Evolutionary conservation across 352 stramenopile species (phyloP), one percentile per base, ranked within the genome.

Genomic region (Phytophthora vignae): DNA sequence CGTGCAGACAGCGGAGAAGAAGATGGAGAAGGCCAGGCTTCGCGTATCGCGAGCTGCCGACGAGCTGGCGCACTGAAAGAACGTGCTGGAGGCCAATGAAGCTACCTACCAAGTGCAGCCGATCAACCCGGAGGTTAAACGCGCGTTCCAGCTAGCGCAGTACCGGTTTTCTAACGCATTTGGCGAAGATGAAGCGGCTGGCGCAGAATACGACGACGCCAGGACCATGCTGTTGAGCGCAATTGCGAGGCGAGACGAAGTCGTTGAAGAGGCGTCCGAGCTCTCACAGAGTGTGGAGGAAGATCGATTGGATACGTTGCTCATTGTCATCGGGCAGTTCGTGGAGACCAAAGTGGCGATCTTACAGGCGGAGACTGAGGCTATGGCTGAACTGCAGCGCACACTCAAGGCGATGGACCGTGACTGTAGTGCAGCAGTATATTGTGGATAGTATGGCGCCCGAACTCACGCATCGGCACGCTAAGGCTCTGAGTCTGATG

Each of bases 281-380:
- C 57, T 92, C 14, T 93, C 86, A 19, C 89, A 96, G 61, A 91
- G 78, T 60, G 79, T 93, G 42, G 89, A 96, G 55, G 89, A 96
- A 77, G 89, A 96, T 67, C 84, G 89, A 29, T 63, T 96, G 49
- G 89, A 96, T 63, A 95, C 87, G 38, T 85, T 95, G 69, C 69
- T 94, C 19, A 92, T 96, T 69, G 87, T 96, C 5, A 87, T 95
- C 58, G 85, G 86, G 17, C 87, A 96, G 77, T 96, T 95, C 66
- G 83, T 96, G 17, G 85, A 94, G 77, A 93, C 87, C 15, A 94
- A 94, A 73, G 86, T 91, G 53, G 83, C 87, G 10, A 94, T 94
- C 55, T 62, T 96, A 25, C 79, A 93, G 42, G 89, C 87, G 25
- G 89, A 96, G 67, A 94, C 94, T 62, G 87, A 94, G 40, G 84